phyloP scores from a whole-genome alignment of 1,284 basidiomycete genomes.

The Boletellus deceptivus region DNA sequence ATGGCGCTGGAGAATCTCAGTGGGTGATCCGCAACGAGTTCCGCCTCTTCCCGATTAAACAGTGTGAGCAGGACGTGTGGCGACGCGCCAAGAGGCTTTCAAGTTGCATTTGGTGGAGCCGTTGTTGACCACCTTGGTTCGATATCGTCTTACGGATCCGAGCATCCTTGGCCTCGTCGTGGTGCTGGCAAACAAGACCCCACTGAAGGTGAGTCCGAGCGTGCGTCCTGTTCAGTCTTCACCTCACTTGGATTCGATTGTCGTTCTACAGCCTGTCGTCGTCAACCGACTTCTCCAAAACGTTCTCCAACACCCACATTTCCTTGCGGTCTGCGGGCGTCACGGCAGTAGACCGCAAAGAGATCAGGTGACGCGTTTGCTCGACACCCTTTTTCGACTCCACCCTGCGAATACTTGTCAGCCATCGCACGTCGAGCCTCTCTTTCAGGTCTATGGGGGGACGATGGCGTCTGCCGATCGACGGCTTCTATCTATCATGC shows the following conservation, averaged over 20 bases:
- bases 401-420: conserved; percentile 83
- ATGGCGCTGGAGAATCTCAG: conserved; percentile 38
- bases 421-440: conserved; percentile 73
- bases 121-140: conserved; percentile 63
- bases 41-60: neutral
- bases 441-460: conserved; percentile 73
- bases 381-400: conserved; percentile 67
- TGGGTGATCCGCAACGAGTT: conserved; percentile 25
- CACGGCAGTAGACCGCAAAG: conserved; percentile 32
- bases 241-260: neutral
- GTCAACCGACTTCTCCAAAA: conserved; percentile 66
- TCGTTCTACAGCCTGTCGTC: conserved; percentile 46
- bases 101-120: conserved; percentile 73
- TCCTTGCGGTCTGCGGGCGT: conserved; percentile 44
- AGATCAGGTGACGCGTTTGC: conserved; percentile 49
- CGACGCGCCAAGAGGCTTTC: conserved; percentile 33
- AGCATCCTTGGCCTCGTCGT: conserved; percentile 50
- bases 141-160: conserved; percentile 50
- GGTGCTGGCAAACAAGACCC: conserved; percentile 40
- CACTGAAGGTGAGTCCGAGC: conserved; percentile 56
- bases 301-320: conserved; percentile 58
- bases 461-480: conserved; percentile 64
- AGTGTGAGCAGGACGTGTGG: conserved; percentile 29
- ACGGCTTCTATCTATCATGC: conserved; percentile 70
- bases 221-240: neutral